Percentiles rank a stretch among this genome's conserved stretches.
These are phyloP conservation scores for Backusella parvicylindrica DNA, from an alignment of 192 early-diverging fungal species.

Conservation along the genomic window DNA sequence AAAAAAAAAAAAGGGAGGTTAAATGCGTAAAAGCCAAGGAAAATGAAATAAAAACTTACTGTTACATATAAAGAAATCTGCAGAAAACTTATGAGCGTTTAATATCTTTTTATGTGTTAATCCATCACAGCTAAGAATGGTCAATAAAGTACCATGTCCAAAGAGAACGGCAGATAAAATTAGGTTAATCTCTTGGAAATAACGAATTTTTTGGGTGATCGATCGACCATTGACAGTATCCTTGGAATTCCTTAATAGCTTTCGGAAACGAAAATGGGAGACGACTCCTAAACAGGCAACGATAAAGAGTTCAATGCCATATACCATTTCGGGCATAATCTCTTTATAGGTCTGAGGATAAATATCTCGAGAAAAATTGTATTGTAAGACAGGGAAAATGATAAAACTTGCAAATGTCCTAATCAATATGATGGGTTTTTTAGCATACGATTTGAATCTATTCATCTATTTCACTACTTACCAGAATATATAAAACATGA, in stretches of 20 bases:
- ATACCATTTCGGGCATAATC: constrained; percentile 31
- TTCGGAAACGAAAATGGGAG: constrained; percentile 33
- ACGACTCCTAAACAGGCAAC: constrained; percentile 21
- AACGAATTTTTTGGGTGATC: constrained; percentile 15
- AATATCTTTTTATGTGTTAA: constrained; percentile 18
- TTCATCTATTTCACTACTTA: too few species aligned
- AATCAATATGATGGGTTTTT: too few species aligned
- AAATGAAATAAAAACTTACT: constrained; percentile 13
- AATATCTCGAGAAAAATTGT: constrained; percentile 27
- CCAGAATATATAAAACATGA: constrained; percentile 41
- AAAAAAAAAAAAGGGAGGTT: not conserved
- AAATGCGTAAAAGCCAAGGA: too few species aligned
- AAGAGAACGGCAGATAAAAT: constrained; percentile 16
- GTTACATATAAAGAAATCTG: constrained; percentile 36
- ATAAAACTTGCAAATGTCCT: constrained; percentile 24
- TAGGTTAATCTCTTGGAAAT: constrained; percentile 31
- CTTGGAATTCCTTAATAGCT: constrained; percentile 16
- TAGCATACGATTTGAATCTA: too few species aligned
- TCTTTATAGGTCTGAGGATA: constrained; percentile 24
- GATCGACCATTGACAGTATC: constrained; percentile 12
- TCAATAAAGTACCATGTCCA: constrained; percentile 14
- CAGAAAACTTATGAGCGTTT: constrained; percentile 27
- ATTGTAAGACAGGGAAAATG: constrained; percentile 39
- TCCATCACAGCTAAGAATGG: constrained; percentile 34
- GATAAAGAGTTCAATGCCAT: constrained; percentile 25